A percentile compares a stretch with the other conserved stretches of the same genome.
These are phyloP conservation scores for Solanum tacnaense DNA, from an alignment of 257 asterid genomes.

Conservation along the genomic window DNA sequence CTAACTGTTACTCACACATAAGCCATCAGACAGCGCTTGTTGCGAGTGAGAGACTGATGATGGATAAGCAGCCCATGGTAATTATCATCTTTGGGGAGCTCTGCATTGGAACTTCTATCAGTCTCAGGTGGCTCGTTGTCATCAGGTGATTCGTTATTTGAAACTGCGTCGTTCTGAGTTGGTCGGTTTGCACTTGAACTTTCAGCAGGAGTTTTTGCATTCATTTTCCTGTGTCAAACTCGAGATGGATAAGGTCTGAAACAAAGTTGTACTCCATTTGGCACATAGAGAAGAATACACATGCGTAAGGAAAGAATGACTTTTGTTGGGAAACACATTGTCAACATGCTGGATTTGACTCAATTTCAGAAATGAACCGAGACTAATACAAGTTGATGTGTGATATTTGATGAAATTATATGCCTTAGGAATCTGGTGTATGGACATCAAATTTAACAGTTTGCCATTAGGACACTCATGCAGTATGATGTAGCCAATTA, in stretches of 20 bases:
- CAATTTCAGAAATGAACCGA: background rate
- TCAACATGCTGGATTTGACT: background rate
- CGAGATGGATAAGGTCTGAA: background rate
- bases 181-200: background rate
- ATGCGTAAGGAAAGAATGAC: background rate
- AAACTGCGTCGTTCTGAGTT: background rate
- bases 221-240: constrained; percentile 1
- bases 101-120: background rate
- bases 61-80: constrained; percentile 86
- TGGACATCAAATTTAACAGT: background rate
- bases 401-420: background rate
- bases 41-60: constrained; percentile 80
- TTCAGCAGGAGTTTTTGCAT: background rate
- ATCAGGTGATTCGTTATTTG: constrained; percentile 3
- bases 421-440: background rate
- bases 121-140: background rate
- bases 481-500: background rate
- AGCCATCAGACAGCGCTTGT: constrained; percentile 91
- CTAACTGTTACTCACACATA: constrained; percentile 45
- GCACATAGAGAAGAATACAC: background rate
- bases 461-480: background rate
- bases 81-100: constrained; percentile 27
- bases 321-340: background rate
- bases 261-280: background rate
- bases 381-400: background rate